phyloP scores from a whole-genome alignment of 2,329 filamentous ascomycete genomes.

The Monascus ruber region DNA sequence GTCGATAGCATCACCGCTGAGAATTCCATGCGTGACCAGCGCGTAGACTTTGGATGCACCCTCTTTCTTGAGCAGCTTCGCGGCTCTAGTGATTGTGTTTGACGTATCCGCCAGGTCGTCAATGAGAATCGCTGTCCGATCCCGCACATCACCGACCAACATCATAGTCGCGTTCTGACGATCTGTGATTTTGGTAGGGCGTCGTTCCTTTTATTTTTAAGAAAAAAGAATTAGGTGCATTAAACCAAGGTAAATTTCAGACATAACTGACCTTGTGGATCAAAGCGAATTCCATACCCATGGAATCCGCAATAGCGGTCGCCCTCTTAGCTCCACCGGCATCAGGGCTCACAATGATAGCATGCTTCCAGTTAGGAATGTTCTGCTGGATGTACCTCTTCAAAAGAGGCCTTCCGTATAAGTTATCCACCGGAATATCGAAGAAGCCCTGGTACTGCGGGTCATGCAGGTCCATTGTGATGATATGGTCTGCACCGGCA shows the following conservation, averaged over 20 bases:
- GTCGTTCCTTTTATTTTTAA: conserved; percentile 54
- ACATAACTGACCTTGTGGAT: conserved; percentile 74
- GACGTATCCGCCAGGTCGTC: conserved; percentile 93
- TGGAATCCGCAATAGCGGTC: conserved; percentile 83
- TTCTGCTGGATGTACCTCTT: conserved; percentile 63
- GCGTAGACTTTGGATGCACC: conserved; percentile 82
- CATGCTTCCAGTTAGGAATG: conserved; percentile 72
- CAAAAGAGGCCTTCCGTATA: conserved; percentile 56
- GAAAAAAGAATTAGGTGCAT: conserved; percentile 16
- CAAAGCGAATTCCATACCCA: conserved; percentile 90
- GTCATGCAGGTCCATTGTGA: conserved; percentile 95
- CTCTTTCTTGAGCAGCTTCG: conserved; percentile 92
- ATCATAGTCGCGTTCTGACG: conserved; percentile 79
- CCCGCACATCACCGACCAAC: conserved; percentile 75
- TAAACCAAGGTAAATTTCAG: conserved; percentile 4
- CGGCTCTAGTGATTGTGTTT: conserved; percentile 92
- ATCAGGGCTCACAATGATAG: conserved; percentile 90
- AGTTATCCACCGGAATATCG: conserved; percentile 94
- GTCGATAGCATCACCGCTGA: conserved; percentile 89
- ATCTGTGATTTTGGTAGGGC: conserved; percentile 76
- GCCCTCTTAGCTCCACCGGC: conserved; percentile 94
- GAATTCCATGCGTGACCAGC: conserved; percentile 84
- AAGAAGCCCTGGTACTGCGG: conserved; percentile 98
- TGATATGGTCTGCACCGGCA: conserved; percentile 90
- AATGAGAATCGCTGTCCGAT: conserved; percentile 75